Conservation (phyloP, 2,329 filamentous ascomycete species). For the Fusarium decemcellulare region DNA sequence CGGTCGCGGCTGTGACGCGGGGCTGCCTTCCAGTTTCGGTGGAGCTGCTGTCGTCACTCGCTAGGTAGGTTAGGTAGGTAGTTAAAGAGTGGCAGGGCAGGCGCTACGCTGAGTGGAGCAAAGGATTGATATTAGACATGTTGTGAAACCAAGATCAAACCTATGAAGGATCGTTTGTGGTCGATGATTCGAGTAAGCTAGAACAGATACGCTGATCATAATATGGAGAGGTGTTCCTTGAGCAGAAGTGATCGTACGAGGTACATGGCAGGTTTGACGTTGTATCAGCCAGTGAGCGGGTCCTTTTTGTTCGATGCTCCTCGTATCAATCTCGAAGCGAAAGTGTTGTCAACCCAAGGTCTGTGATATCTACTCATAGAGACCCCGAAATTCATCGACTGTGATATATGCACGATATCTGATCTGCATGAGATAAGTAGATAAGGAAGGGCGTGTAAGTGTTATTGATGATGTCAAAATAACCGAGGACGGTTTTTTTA, state of each 20-base stretch:
- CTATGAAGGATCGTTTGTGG: conserved; percentile 13
- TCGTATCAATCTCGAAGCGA: too few species aligned
- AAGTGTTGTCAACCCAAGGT: too few species aligned
- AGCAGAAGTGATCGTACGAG: background rate
- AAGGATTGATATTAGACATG: conserved; percentile 25
- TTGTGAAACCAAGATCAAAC: conserved; percentile 23
- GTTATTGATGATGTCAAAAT: background rate
- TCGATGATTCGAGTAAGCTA: background rate
- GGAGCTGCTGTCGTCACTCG: conserved; percentile 37
- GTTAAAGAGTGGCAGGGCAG: conserved; percentile 20
- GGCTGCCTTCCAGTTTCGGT: conserved; percentile 33
- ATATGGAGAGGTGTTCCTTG: background rate
- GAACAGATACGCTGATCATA: background rate
- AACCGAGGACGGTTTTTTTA: background rate
- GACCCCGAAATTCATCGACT: too few species aligned
- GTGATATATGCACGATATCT: too few species aligned
- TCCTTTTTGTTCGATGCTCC: too few species aligned
- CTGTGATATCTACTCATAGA: too few species aligned
- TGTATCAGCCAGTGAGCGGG: too few species aligned
- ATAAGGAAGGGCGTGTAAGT: too few species aligned
- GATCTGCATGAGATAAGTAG: too few species aligned
- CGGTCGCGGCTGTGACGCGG: conserved; percentile 32
- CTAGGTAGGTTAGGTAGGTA: conserved; percentile 26
- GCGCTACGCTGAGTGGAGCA: conserved; percentile 17
- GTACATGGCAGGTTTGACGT: background rate